Evolutionary conservation across 257 asterid genomes (phyloP).

Genomic region (Ocimum tenuiflorum): DNA sequence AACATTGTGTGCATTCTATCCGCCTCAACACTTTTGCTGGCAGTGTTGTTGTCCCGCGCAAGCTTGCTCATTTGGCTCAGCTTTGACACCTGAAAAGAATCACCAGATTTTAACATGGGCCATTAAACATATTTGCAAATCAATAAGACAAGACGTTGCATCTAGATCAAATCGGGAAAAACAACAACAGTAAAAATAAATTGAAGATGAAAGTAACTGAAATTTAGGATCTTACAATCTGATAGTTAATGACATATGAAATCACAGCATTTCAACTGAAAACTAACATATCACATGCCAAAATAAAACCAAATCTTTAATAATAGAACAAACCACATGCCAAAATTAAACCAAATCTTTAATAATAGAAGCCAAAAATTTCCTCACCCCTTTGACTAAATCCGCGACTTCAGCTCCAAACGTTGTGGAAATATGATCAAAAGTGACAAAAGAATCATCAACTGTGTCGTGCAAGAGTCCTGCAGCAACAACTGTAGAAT

Average conservation of each 20-base stretch:
- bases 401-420: slow-evolving; percentile 79
- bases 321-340: too few relatives aligned
- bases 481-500: slow-evolving; percentile 83
- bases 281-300: background rate
- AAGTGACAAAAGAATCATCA: slow-evolving; percentile 70
- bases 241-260: too few relatives aligned
- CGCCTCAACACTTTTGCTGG: slow-evolving; percentile 81
- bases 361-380: background rate
- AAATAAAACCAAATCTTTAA: background rate
- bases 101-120: background rate
- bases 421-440: slow-evolving; percentile 43
- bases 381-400: slow-evolving; percentile 84
- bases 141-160: slow-evolving; percentile 1
- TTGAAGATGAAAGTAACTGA: background rate
- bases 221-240: too few relatives aligned
- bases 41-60: slow-evolving; percentile 88
- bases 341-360: too few relatives aligned
- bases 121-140: background rate
- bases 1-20: slow-evolving; percentile 92
- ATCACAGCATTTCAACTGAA: background rate
- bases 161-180: background rate
- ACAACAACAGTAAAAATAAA: background rate
- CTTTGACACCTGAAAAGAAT: slow-evolving; percentile 61
- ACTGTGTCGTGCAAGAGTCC: slow-evolving; percentile 89
- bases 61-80: slow-evolving; percentile 95